Conservation (phyloP, 164 flowering plant genomes). For the Macadamia integrifolia region DNA sequence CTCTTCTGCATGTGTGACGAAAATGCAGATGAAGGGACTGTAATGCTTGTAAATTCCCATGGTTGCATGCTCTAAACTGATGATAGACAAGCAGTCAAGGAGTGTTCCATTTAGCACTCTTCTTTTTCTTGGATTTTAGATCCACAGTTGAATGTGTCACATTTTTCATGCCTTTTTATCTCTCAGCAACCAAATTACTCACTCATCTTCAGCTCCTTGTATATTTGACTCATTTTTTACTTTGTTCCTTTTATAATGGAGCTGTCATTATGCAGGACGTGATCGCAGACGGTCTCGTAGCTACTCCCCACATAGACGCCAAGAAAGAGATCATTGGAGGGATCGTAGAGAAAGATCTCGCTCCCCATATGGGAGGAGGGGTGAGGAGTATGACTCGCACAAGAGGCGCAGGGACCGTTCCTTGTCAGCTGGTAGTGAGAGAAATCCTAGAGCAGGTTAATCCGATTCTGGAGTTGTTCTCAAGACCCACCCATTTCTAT, state of each 20-base stretch:
- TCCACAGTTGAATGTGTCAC: no score
- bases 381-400: conserved; percentile 23
- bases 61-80: no score
- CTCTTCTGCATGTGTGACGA: no score
- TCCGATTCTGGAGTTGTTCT: background rate
- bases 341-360: conserved; percentile 39
- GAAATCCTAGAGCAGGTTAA: conserved; percentile 12
- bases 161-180: no score
- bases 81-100: no score
- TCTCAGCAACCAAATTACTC: no score
- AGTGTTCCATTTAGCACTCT: no score
- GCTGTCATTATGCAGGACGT: conserved; percentile 28
- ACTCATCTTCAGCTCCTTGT: no score
- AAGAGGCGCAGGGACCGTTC: conserved; percentile 39
- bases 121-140: no score
- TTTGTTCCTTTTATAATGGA: background rate
- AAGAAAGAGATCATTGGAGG: conserved; percentile 33
- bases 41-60: no score
- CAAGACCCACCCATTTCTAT: no score
- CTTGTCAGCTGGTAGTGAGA: conserved; percentile 22
- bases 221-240: background rate
- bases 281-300: conserved; percentile 40
- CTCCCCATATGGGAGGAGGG: conserved; percentile 37
- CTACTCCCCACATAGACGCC: conserved; percentile 38
- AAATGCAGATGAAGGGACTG: background rate